A percentile compares a stretch with the other conserved stretches of the same genome.
phyloP scores from a whole-genome alignment of 2,329 filamentous ascomycete genomes.

The Aspergillus sclerotialis region DNA sequence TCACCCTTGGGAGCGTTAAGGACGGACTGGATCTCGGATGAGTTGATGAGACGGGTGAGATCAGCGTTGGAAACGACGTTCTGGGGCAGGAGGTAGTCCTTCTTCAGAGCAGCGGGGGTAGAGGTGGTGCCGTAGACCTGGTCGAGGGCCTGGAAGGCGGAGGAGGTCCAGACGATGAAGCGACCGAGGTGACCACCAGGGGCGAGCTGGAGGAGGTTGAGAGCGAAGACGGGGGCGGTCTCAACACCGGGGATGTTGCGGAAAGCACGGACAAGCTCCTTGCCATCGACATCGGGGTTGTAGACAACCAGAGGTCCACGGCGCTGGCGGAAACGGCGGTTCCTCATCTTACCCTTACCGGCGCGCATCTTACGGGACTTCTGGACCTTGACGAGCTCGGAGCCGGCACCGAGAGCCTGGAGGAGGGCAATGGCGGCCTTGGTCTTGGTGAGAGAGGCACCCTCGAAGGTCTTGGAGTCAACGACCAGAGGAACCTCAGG shows the following conservation, averaged over 20 bases:
- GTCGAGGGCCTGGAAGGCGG: conserved; percentile 94
- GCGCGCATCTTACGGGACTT: conserved; percentile 93
- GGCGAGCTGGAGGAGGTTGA: conserved; percentile 98
- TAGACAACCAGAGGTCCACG: conserved; percentile 97
- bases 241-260: conserved; percentile 99
- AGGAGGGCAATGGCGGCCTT: conserved; percentile 78
- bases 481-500: conserved; percentile 96
- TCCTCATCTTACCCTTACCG: conserved; percentile 98
- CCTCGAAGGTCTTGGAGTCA: conserved; percentile 81
- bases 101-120: conserved; percentile 85
- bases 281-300: conserved; percentile 90
- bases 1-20: conserved; percentile 86
- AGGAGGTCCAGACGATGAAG: conserved; percentile 98
- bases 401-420: conserved; percentile 80
- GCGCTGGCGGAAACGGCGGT: conserved; percentile 93
- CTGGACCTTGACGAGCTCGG: conserved; percentile 93
- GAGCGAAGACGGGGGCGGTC: conserved; percentile 84
- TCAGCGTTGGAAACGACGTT: conserved; percentile 92
- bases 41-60: conserved; percentile 97
- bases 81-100: conserved; percentile 94
- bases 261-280: conserved; percentile 88
- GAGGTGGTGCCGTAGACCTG: conserved; percentile 94
- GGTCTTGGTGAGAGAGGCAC: conserved; percentile 77
- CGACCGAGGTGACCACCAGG: conserved; percentile 97
- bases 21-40: conserved; percentile 93